These are phyloP conservation scores for Filobasidium uniguttulatum DNA, from an alignment of 1,284 basidiomycete species.

Conservation along the genomic window DNA sequence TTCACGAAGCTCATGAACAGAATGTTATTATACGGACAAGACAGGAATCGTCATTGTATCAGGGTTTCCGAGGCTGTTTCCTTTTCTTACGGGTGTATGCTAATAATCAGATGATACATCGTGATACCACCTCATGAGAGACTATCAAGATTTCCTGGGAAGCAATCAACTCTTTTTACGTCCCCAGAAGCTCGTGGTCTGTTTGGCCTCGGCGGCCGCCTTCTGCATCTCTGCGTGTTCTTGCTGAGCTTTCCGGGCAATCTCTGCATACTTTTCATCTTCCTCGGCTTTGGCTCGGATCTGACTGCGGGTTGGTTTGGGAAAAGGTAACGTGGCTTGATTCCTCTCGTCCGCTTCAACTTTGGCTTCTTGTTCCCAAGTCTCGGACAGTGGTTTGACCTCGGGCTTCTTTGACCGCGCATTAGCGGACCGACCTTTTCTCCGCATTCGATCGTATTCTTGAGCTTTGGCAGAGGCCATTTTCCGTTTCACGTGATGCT, in stretches of 20 bases:
- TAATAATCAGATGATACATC: too few species aligned
- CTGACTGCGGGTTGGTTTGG: neutral
- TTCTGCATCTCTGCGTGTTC: neutral
- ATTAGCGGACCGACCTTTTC: neutral
- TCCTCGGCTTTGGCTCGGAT: neutral
- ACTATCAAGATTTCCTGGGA: too few species aligned
- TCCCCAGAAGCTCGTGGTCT: too few species aligned
- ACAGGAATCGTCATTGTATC: too few species aligned
- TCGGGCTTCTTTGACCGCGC: neutral
- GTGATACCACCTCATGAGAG: too few species aligned
- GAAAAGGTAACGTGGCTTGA: neutral
- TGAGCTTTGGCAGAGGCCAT: neutral
- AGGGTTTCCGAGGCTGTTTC: too few species aligned
- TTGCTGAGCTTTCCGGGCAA: neutral
- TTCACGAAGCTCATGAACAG: too few species aligned
- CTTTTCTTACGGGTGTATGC: too few species aligned
- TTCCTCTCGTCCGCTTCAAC: conserved; percentile 1
- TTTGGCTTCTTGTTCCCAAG: conserved; percentile 1
- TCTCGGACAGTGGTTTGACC: neutral
- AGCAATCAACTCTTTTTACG: too few species aligned
- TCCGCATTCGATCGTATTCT: neutral
- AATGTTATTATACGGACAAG: too few species aligned
- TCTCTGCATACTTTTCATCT: neutral
- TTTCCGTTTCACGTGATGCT: neutral
- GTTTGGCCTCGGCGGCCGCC: neutral